Conservation (phyloP, 257 asterid species). For the Ilex asprella region DNA sequence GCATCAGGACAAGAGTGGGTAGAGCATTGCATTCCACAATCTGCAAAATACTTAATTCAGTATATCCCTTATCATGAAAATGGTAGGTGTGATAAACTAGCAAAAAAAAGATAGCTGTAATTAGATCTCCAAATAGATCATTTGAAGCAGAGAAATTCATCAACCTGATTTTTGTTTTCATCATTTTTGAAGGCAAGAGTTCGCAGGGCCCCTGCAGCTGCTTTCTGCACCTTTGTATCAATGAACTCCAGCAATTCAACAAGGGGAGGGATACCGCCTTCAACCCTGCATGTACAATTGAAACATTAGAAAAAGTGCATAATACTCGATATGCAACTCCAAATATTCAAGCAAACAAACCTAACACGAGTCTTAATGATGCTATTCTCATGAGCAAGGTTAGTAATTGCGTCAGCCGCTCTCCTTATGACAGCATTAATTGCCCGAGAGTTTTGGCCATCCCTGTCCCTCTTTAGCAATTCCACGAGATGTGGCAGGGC, state of each 20-base stretch:
- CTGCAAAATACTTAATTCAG: constrained; percentile 34
- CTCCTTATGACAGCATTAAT: constrained; percentile 80
- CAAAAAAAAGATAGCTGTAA: too few species aligned
- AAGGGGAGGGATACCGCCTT: constrained; percentile 97
- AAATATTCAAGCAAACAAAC: constrained; percentile 29
- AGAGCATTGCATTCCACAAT: constrained; percentile 97
- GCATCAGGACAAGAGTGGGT: constrained; percentile 89
- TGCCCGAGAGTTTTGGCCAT: constrained; percentile 62
- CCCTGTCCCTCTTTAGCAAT: constrained; percentile 64
- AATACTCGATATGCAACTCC: not conserved
- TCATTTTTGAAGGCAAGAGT: constrained; percentile 98
- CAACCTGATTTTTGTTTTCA: constrained; percentile 92
- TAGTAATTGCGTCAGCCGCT: constrained; percentile 97
- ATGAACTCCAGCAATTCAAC: constrained; percentile 88
- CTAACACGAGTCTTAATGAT: constrained; percentile 89
- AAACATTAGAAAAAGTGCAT: not conserved
- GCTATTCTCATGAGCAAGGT: constrained; percentile 97
- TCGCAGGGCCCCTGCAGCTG: constrained; percentile 97
- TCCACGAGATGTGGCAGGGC: constrained; percentile 92
- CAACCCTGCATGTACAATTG: constrained; percentile 43
- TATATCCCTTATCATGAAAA: constrained; percentile 6
- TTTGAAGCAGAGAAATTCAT: not conserved
- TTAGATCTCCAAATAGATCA: too few species aligned
- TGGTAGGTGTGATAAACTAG: too few species aligned
- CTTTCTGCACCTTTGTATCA: constrained; percentile 97